Evolutionary conservation across 2,329 filamentous ascomycete genomes (phyloP).

Genomic region (Fusarium coicis): DNA sequence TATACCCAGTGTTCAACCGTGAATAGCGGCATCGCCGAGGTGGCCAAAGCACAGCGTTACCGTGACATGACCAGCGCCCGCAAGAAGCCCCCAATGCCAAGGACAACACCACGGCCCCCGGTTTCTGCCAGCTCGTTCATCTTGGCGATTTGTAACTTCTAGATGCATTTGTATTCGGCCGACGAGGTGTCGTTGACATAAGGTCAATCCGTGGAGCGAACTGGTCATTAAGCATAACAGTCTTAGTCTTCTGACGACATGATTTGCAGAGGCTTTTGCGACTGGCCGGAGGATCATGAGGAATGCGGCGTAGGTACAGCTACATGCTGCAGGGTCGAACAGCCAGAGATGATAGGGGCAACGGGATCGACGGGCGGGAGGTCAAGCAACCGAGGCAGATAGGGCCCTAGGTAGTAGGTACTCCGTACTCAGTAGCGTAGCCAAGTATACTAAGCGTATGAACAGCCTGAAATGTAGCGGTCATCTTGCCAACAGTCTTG

Average conservation of each 20-base stretch:
- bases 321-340: neutral
- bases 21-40: neutral
- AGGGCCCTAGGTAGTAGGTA: neutral
- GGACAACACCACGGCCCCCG: neutral
- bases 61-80: slow-evolving; percentile 12
- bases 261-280: neutral
- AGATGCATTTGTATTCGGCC: neutral
- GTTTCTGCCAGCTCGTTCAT: neutral
- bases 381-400: neutral
- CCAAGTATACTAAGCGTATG: neutral
- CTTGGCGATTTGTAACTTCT: slow-evolving; percentile 2
- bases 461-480: slow-evolving; percentile 1
- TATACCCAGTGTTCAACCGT: neutral
- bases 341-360: slow-evolving; percentile 7
- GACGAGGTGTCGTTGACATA: slow-evolving; percentile 1
- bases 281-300: neutral
- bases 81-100: slow-evolving; percentile 7
- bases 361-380: slow-evolving; percentile 4
- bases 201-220: neutral
- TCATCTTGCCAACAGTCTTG: slow-evolving; percentile 20
- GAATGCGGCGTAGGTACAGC: neutral
- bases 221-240: neutral
- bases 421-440: neutral
- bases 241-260: neutral
- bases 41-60: neutral